Base-by-base conservation (phyloP, 2,329 filamentous ascomycete genomes). In the Colletotrichum tabaci region DNA sequence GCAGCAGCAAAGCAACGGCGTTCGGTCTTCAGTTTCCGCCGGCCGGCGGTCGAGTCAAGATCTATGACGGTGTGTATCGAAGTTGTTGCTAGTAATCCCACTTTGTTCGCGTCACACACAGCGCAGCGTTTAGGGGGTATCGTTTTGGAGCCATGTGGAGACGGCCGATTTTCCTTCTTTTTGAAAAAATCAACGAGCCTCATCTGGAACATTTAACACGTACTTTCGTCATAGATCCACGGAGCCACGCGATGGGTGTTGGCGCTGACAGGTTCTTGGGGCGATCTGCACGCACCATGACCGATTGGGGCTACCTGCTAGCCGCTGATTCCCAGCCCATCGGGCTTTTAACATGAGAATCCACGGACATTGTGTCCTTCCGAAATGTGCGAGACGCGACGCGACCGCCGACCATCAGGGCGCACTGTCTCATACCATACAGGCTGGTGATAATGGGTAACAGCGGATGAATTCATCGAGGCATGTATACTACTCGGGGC, bases 191-290 rank as follows among this genome's bases (percentile, higher is more conserved):
- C 26, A 47, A 60, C 9, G 53, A 71, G 65, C 64, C 52, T 63
- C 52, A 63, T 60, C 38, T 58, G n/a, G 30, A 40, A 64, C 42
- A 55, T 15, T 44, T 10, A 68, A 42, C 52, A 26, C 30, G 58
- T 44, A 55, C 47, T 72, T 72, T 69, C 69, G 69, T 72, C 69
- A 72, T 72, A 69, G 69, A 72, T 63, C 40, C 60, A 72, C 44
- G 30, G 44, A n/a, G 52, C 69, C 26, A 16, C 58, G 26, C 49
- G 47, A 58, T 64, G 53, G 53, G 65, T 26, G 65, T 60, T 47
- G 47, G 56, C 44, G 58, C 66, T 42, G 42, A 64, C 35, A 40
- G 40, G 21, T 35, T 38, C 57, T 47, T 53, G 58, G 46, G 18
- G 46, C 40, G 58, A 63, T 63, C 57, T 55, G 46, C 65, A 42